phyloP scores from a whole-genome alignment of 257 asterid species.

The Solanum acaule region DNA sequence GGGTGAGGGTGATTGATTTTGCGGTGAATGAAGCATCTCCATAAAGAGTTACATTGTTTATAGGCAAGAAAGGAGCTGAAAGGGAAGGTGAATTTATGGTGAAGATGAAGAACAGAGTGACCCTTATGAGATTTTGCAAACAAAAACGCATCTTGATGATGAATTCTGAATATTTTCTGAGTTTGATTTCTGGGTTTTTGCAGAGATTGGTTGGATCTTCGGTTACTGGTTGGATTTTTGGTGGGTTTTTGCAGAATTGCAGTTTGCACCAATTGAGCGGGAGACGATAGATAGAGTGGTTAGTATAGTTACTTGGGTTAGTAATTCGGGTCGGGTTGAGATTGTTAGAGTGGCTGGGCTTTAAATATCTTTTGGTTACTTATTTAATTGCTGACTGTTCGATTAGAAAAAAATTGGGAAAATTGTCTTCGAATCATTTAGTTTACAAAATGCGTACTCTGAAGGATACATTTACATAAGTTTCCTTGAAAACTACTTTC shows the following conservation, averaged over 20 bases:
- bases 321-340: background rate
- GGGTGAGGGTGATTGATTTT: slow-evolving; percentile 41
- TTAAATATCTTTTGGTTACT: background rate
- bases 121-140: slow-evolving; percentile 9
- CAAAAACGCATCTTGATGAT: slow-evolving; percentile 6
- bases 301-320: background rate
- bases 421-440: background rate
- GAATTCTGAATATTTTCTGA: background rate
- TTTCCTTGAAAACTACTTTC: background rate
- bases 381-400: background rate
- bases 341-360: background rate
- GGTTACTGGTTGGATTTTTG: background rate
- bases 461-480: background rate
- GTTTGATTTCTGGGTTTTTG: background rate
- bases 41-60: slow-evolving; percentile 34
- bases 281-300: background rate
- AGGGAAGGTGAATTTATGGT: slow-evolving; percentile 15
- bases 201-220: background rate
- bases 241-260: background rate
- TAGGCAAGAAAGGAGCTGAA: slow-evolving; percentile 13
- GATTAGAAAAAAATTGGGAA: too few relatives aligned
- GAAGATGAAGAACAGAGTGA: slow-evolving; percentile 5
- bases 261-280: background rate
- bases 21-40: slow-evolving; percentile 41
- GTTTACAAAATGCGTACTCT: background rate